Conservation (phyloP, 2,329 filamentous ascomycete genomes). For the Cladophialophora psammophila region DNA sequence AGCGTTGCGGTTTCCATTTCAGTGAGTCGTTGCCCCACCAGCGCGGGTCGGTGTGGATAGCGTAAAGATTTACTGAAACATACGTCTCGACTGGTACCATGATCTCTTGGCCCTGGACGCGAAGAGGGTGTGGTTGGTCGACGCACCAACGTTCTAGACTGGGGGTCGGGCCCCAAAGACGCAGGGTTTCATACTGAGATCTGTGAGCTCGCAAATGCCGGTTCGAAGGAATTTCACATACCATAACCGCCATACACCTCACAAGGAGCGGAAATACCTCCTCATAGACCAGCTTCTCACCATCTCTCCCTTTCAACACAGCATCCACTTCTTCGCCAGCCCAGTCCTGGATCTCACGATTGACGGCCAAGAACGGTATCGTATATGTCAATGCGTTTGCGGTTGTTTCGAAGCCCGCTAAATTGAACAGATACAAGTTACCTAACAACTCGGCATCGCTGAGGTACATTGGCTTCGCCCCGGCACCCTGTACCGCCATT, state of each 20-base stretch:
- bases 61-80: conserved; percentile 40
- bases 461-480: conserved; percentile 39
- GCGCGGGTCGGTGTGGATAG: conserved; percentile 42
- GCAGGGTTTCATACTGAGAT: conserved; percentile 42
- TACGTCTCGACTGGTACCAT: conserved; percentile 35
- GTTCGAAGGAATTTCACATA: conserved; percentile 14
- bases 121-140: conserved; percentile 29
- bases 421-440: conserved; percentile 58
- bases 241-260: conserved; percentile 34
- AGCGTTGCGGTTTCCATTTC: conserved; percentile 46
- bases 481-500: conserved; percentile 42
- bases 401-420: conserved; percentile 62
- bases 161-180: conserved; percentile 40
- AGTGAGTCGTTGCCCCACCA: conserved; percentile 43
- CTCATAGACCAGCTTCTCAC: conserved; percentile 25
- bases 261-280: conserved; percentile 26
- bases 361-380: conserved; percentile 54
- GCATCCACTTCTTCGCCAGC: conserved; percentile 51
- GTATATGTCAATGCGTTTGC: conserved; percentile 55
- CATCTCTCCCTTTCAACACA: conserved; percentile 10
- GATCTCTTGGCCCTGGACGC: conserved; percentile 27
- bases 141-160: conserved; percentile 33
- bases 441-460: conserved; percentile 57
- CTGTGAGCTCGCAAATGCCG: not conserved
- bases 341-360: conserved; percentile 57